phyloP scores from a whole-genome alignment of 1,139 yeast species.

The Suhomyces panamericanus region DNA sequence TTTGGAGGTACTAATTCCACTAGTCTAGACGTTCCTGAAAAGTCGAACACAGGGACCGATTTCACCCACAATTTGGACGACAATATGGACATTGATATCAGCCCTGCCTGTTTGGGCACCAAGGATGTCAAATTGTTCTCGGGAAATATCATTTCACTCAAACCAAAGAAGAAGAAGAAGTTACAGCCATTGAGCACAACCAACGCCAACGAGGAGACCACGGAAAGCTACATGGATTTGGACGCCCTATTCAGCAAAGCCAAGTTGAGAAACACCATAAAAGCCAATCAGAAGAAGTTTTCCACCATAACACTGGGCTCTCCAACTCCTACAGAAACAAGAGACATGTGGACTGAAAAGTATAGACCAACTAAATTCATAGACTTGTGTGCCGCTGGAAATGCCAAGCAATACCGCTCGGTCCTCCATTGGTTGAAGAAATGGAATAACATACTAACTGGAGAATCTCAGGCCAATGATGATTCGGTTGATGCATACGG shows the following conservation, averaged over 20 bases:
- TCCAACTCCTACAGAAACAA: not conserved
- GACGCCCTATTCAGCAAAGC: conserved; percentile 33
- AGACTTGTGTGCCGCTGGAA: conserved; percentile 67
- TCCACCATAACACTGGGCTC: not conserved
- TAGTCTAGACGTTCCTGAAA: too few relatives aligned
- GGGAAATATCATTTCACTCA: conserved; percentile 25
- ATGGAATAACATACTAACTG: conserved; percentile 75
- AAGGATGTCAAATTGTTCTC: conserved; percentile 28
- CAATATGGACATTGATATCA: not conserved
- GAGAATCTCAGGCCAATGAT: conserved; percentile 31
- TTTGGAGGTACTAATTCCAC: conserved; percentile 4
- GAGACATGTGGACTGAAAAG: conserved; percentile 70
- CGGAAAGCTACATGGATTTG: conserved; percentile 27
- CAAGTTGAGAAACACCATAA: conserved; percentile 25
- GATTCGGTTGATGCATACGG: conserved; percentile 54
- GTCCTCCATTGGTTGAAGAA: conserved; percentile 77
- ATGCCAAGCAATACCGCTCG: conserved; percentile 72
- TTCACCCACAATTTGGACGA: not conserved
- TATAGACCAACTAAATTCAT: conserved; percentile 75
- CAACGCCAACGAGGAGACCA: not conserved
- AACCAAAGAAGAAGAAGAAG: conserved; percentile 16
- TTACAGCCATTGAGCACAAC: not conserved
- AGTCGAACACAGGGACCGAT: too few relatives aligned
- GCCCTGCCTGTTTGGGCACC: conserved; percentile 2
- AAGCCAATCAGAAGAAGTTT: conserved; percentile 18